These are phyloP conservation scores for Articulospora tetracladia DNA, from an alignment of 495 filamentous ascomycete species.

Conservation along the genomic window DNA sequence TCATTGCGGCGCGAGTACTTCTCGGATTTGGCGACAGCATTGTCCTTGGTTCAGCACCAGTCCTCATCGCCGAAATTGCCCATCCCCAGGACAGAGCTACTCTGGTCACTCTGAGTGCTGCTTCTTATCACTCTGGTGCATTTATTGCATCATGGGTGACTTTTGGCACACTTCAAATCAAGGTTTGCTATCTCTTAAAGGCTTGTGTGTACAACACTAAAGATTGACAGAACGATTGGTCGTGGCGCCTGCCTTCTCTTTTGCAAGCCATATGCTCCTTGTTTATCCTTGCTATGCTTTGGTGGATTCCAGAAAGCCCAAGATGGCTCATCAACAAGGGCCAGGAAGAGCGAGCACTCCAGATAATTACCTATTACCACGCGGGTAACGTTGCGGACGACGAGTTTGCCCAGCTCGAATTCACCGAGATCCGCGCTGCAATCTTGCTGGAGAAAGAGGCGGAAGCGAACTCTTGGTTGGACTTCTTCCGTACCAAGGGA, in stretches of 20 bases:
- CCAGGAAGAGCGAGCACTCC: constrained; percentile 38
- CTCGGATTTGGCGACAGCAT: constrained; percentile 1
- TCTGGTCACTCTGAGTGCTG: background rate
- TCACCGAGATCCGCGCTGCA: constrained; percentile 23
- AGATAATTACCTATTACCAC: constrained; percentile 25
- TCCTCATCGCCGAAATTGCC: constrained; percentile 31
- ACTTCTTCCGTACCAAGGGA: constrained; percentile 11
- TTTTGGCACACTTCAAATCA: constrained; percentile 16
- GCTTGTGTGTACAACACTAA: background rate
- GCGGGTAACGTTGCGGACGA: constrained; percentile 26
- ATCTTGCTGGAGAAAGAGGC: constrained; percentile 1
- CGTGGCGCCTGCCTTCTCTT: constrained; percentile 38
- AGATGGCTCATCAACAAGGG: constrained; percentile 21
- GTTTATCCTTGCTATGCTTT: background rate
- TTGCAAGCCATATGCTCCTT: constrained; percentile 28
- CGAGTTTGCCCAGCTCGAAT: constrained; percentile 32
- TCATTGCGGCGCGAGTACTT: constrained; percentile 28
- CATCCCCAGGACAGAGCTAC: constrained; percentile 27
- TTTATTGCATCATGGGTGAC: constrained; percentile 16
- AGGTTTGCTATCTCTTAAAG: constrained; percentile 1
- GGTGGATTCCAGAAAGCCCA: constrained; percentile 13
- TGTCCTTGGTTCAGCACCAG: constrained; percentile 19
- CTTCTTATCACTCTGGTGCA: constrained; percentile 11
- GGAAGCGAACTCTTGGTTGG: constrained; percentile 1
- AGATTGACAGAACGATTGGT: constrained; percentile 19